Evolutionary conservation across 768 basidiomycete genomes (phyloP).

Genomic region (Cyclocybe aegerita): DNA sequence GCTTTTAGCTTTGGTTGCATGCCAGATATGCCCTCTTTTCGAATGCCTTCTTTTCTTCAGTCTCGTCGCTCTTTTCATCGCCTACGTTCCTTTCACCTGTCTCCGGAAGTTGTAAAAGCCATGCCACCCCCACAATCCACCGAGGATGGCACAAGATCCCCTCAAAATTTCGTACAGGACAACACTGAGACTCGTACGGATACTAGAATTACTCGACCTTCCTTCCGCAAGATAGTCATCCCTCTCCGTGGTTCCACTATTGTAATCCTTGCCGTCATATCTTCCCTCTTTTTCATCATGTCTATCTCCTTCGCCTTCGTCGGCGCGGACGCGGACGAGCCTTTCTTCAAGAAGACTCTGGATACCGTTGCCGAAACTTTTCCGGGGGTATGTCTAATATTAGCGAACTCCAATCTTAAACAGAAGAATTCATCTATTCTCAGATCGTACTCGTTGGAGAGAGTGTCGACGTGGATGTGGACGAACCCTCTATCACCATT

Average conservation of each 20-base stretch:
- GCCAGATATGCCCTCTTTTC: conserved; percentile 24
- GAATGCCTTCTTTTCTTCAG: conserved; percentile 26
- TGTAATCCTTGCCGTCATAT: conserved; percentile 35
- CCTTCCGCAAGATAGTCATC: conserved; percentile 19
- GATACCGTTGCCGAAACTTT: conserved; percentile 36
- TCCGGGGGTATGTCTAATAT: conserved; percentile 39
- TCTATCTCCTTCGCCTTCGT: conserved; percentile 50
- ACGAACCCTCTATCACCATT: conserved; percentile 55
- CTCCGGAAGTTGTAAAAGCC: conserved; percentile 21
- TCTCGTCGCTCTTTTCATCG: conserved; percentile 34
- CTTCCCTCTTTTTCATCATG: conserved; percentile 48
- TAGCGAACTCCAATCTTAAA: neutral
- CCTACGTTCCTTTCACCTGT: conserved; percentile 45
- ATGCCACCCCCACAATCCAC: conserved; percentile 20
- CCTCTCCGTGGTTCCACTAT: conserved; percentile 30
- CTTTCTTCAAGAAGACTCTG: conserved; percentile 37
- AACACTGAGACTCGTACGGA: neutral
- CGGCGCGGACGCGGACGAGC: conserved; percentile 40
- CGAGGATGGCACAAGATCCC: conserved; percentile 22
- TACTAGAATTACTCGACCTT: conserved; percentile 1
- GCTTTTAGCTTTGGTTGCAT: conserved; percentile 10
- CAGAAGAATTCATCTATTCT: conserved; percentile 7
- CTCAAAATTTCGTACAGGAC: conserved; percentile 1
- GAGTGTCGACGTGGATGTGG: conserved; percentile 56
- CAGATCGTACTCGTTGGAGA: conserved; percentile 58